Evolutionary conservation across 2,329 filamentous ascomycete species (phyloP).

Genomic region (Colletotrichum sp.): DNA sequence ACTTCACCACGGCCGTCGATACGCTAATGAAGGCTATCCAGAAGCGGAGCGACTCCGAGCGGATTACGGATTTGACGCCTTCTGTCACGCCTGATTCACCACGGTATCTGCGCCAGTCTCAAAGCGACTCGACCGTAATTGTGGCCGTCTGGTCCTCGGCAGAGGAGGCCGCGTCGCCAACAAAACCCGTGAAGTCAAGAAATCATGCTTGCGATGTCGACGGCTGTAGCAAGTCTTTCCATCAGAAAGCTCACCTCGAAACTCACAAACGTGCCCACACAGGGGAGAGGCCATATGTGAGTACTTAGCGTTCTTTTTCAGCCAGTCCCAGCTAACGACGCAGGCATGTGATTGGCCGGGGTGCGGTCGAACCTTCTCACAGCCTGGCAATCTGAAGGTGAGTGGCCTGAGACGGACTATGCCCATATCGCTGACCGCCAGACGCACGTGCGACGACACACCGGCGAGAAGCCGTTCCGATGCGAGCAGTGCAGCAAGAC

Average conservation of each 20-base stretch:
- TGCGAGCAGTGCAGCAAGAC: not conserved
- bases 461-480: not conserved
- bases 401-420: not conserved
- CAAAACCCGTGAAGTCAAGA: not conserved
- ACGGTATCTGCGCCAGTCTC: not conserved
- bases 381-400: not conserved
- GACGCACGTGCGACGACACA: not conserved
- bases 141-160: not conserved
- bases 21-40: not conserved
- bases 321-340: not conserved
- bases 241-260: not conserved
- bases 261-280: not conserved
- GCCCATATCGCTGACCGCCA: not conserved
- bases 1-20: not conserved
- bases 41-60: not conserved
- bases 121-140: not conserved
- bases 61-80: not conserved
- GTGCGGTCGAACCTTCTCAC: not conserved
- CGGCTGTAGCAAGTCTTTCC: not conserved
- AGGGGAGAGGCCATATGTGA: not conserved
- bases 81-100: not conserved
- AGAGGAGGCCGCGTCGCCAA: not conserved
- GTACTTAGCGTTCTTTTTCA: not conserved
- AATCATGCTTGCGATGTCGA: not conserved
- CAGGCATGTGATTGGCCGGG: not conserved